Conservation (phyloP, 441 rosid genomes). For the Pelargonium cotyledonis region DNA sequence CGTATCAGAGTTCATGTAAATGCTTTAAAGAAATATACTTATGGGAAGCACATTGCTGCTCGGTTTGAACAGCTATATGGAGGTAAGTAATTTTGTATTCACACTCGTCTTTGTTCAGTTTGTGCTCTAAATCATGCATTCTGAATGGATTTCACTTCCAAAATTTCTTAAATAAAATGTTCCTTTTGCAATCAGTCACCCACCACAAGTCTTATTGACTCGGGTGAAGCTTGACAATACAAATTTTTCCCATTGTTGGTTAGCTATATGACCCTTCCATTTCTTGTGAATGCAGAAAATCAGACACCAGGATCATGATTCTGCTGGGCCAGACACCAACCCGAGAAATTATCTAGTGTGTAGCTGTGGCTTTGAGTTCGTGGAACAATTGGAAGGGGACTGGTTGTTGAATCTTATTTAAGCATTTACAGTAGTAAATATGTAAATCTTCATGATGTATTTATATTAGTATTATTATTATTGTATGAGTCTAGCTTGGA, state of each 20-base stretch:
- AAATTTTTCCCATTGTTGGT: neutral
- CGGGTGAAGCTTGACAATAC: too few species aligned
- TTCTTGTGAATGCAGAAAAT: slow-evolving; percentile 23
- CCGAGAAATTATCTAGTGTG: too few species aligned
- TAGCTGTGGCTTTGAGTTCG: too few species aligned
- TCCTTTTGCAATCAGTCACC: too few species aligned
- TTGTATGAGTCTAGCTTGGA: too few species aligned
- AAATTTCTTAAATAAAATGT: too few species aligned
- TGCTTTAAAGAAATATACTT: slow-evolving; percentile 81
- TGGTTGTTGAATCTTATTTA: too few species aligned
- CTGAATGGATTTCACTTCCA: neutral
- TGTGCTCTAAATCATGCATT: neutral
- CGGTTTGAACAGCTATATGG: slow-evolving; percentile 61
- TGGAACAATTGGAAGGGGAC: too few species aligned
- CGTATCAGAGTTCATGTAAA: slow-evolving; percentile 52
- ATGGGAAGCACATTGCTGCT: slow-evolving; percentile 86
- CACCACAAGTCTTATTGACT: too few species aligned
- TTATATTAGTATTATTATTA: too few species aligned
- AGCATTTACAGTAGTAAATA: too few species aligned
- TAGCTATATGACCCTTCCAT: neutral
- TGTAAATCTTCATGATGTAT: too few species aligned
- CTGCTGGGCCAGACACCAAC: neutral
- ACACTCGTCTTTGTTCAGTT: neutral
- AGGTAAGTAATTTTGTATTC: slow-evolving; percentile 18
- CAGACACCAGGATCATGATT: slow-evolving; percentile 19